phyloP scores from a whole-genome alignment of 176 grass and related monocot species.

The Oryza brachyantha region DNA sequence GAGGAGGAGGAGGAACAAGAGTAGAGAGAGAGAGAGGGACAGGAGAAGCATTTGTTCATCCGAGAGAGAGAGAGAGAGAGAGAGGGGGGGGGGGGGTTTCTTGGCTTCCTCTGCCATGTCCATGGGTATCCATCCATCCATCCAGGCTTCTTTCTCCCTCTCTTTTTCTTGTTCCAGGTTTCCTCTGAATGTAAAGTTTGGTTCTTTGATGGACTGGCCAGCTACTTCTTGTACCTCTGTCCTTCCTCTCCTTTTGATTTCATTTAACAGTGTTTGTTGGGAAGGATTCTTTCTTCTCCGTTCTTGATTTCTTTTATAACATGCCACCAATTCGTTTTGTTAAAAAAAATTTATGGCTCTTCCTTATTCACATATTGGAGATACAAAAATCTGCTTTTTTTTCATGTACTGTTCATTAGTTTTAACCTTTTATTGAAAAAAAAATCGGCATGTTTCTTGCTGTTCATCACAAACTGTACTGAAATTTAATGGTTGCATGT shows the following conservation, averaged over 20 bases:
- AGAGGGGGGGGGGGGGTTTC: background rate
- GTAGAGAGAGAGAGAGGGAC: background rate
- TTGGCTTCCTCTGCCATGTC: slow-evolving; percentile 28
- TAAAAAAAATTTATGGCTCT: background rate
- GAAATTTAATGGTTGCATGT: slow-evolving; percentile 42
- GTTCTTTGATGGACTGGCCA: background rate
- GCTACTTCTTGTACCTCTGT: background rate
- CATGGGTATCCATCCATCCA: slow-evolving; percentile 30
- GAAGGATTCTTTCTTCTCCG: slow-evolving; percentile 1
- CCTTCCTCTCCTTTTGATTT: background rate
- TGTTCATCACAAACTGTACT: background rate
- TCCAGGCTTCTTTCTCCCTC: background rate
- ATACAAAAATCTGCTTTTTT: background rate
- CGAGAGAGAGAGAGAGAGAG: background rate
- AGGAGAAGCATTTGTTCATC: slow-evolving; percentile 4
- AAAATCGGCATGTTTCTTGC: background rate
- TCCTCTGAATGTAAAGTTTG: background rate
- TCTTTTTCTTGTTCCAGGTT: background rate
- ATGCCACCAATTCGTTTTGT: background rate
- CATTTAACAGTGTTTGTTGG: background rate
- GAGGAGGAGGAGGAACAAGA: background rate
- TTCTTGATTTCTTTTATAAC: background rate
- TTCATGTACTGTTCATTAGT: background rate
- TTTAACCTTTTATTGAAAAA: background rate
- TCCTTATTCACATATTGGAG: background rate